Evolutionary conservation across 2,329 filamentous ascomycete genomes (phyloP), one percentile per base, ranked within the genome.

Genomic region (Epichloe festucae): DNA sequence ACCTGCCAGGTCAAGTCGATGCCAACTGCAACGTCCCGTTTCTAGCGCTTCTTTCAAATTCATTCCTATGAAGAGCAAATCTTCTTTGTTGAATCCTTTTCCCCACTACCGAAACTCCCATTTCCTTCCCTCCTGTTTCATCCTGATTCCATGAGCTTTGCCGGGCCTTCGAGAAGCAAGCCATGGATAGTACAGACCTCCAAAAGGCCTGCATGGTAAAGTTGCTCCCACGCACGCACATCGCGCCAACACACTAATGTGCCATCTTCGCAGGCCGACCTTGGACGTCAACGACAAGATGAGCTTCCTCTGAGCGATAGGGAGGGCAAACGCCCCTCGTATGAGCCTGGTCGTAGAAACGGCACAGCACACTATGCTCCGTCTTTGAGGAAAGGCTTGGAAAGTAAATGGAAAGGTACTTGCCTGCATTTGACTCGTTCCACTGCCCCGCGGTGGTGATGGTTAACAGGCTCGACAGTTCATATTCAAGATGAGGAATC

Each of bases 401-500:
- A 53, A 19, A 54, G 19, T 19, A 52, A 50, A 52, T 61, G 59
- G 59, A 52, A 40, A n/a, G 54, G 59, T 60, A 55, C 38, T 46
- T 23, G 8, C 38, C 6, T 36, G 4, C 14, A n/a, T 7, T 36
- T 12, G 11, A 5, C 17, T 27, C 6, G 7, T 19, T 45, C 6
- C 6, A 8, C 10, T 4, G 3, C 23, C 34, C 11, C 5, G 19
- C 12, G 14, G 21, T 11, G 5, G 11, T 2, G 2, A 21, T 35
- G 15, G 14, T 48, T 56, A 21, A 56, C 43, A 3, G 14, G 19
- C 3, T 34, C 14, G 3, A 23, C 39, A 62, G 60, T 53, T 3
- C 27, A 51, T 15, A 56, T 61, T 12, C 21, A 53, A 3, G 60
- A 62, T 19, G 57, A 57, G 19, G 60, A 62, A 23, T 54, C 59